Conservation (phyloP, 169 alveolate species). For the Theileria equi region DNA sequence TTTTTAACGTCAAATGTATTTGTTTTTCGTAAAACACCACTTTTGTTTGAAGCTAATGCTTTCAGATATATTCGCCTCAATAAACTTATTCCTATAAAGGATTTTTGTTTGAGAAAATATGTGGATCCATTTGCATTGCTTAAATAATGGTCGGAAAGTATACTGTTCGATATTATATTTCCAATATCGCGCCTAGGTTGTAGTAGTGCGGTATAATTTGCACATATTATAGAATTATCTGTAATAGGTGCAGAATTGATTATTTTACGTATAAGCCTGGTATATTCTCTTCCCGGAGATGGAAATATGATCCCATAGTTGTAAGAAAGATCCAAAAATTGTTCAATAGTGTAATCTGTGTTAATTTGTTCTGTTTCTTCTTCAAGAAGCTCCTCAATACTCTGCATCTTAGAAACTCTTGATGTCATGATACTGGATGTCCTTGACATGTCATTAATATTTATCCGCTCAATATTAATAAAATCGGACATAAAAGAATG, state of each 20-base stretch:
- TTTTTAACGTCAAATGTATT: too few relatives aligned
- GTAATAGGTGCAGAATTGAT: too few relatives aligned
- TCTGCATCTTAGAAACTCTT: background rate
- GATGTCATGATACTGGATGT: background rate
- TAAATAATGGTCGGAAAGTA: constrained; percentile 17
- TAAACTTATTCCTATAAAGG: too few relatives aligned
- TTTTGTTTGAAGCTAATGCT: too few relatives aligned
- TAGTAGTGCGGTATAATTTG: constrained; percentile 11
- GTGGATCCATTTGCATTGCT: too few relatives aligned
- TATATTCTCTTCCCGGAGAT: too few relatives aligned
- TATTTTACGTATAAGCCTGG: too few relatives aligned
- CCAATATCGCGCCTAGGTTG: constrained; percentile 40
- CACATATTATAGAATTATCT: constrained; percentile 12
- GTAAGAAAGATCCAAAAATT: background rate
- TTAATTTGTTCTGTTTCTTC: background rate
- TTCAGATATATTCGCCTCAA: too few relatives aligned
- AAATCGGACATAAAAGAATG: background rate
- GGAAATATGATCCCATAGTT: too few relatives aligned
- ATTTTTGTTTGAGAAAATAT: too few relatives aligned
- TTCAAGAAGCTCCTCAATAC: background rate
- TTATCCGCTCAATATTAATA: constrained; percentile 1
- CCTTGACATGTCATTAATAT: constrained; percentile 1
- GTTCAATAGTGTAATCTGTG: background rate
- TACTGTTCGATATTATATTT: constrained; percentile 28
- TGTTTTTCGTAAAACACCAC: too few relatives aligned